Conservation (phyloP, 164 flowering plant species). For the grape (Vitis vinifera) region ASM3070453v1 NC_081807.1:6610501-6611000, state of each 20-base stretch:
- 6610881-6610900: not conserved
- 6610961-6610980: constrained; percentile 88
- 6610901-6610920: not conserved
- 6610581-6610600: not conserved
- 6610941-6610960: constrained; percentile 97
- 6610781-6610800: not conserved
- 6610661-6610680: constrained; percentile 90
- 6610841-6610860: not conserved
- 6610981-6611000: constrained; percentile 73
- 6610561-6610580: no score
- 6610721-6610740: constrained; percentile 90
- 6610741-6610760: constrained; percentile 55
- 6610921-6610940: constrained; percentile 86
- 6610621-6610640: constrained; percentile 75
- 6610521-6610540: constrained; percentile 3
- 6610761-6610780: not conserved
- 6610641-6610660: constrained; percentile 76
- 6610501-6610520: constrained; percentile 53
- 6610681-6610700: constrained; percentile 77
- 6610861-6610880: no score
- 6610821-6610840: not conserved
- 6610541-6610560: not conserved
- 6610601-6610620: constrained; percentile 84
- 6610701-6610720: constrained; percentile 73
- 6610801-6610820: not conserved